Percentiles rank a stretch among this genome's conserved stretches.
phyloP scores from a whole-genome alignment of 331 rosid species.

The Quercus lobata region DNA sequence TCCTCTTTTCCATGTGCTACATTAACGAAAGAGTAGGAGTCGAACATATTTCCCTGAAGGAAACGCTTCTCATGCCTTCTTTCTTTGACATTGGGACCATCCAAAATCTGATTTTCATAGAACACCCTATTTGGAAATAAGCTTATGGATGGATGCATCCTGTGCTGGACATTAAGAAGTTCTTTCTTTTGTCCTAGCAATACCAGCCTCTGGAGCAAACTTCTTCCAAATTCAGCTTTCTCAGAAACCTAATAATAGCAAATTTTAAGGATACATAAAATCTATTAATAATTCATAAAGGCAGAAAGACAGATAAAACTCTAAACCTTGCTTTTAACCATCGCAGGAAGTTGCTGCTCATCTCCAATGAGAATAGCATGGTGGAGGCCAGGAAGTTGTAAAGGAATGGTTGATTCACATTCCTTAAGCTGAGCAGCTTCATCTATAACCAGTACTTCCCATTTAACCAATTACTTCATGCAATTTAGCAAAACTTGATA shows the following conservation, averaged over 20 bases:
- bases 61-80: conserved; percentile 2
- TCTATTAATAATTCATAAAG: not conserved
- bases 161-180: conserved; percentile 26
- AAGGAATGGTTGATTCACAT: conserved; percentile 55
- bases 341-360: conserved; percentile 52
- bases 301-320: not conserved
- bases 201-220: conserved; percentile 9
- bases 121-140: conserved; percentile 29
- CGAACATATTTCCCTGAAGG: conserved; percentile 20
- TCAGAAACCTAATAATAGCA: conserved; percentile 6
- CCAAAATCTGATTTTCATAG: conserved; percentile 13
- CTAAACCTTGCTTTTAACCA: conserved; percentile 58
- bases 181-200: not conserved
- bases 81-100: conserved; percentile 25
- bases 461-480: not conserved
- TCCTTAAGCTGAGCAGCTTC: conserved; percentile 58
- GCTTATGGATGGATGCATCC: conserved; percentile 45
- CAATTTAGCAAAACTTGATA: conserved; percentile 34
- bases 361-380: conserved; percentile 46
- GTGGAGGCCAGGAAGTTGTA: conserved; percentile 33
- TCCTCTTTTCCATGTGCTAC: conserved; percentile 30
- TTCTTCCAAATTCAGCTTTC: conserved; percentile 17
- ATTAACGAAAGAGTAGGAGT: conserved; percentile 30
- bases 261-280: not conserved
- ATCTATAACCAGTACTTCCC: conserved; percentile 23